These are phyloP conservation scores for Thyridium curvatum DNA, from an alignment of 2,329 filamentous ascomycete species.

Conservation along the genomic window DNA sequence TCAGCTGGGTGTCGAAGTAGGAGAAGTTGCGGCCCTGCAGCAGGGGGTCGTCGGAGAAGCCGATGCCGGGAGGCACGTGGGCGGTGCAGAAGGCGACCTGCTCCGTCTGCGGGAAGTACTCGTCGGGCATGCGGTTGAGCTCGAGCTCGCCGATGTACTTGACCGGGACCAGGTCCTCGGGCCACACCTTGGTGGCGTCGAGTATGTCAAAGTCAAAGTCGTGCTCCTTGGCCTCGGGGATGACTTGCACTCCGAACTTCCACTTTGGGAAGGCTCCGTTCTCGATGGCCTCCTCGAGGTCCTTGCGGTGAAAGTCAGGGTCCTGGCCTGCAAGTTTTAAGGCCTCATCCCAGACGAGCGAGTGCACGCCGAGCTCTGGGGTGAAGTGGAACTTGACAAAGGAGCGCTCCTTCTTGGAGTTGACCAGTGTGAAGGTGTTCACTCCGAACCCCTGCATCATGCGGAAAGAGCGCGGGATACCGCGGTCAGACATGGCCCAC, in stretches of 20 bases:
- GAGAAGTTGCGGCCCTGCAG: conserved; percentile 67
- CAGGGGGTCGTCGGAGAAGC: conserved; percentile 70
- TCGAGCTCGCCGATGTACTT: conserved; percentile 75
- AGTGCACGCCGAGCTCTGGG: conserved; percentile 69
- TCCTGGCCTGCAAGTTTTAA: conserved; percentile 69
- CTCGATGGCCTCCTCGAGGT: conserved; percentile 68
- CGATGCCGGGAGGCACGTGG: conserved; percentile 73
- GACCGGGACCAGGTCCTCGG: conserved; percentile 68
- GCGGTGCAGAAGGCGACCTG: conserved; percentile 78
- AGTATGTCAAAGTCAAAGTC: conserved; percentile 83
- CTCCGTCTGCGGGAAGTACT: conserved; percentile 78
- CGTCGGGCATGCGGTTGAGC: conserved; percentile 72
- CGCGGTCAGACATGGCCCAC: conserved; percentile 72
- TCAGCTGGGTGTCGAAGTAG: conserved; percentile 63
- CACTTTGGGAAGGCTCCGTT: conserved; percentile 66
- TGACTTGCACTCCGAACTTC: conserved; percentile 76
- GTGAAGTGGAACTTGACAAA: conserved; percentile 78
- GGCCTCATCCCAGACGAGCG: conserved; percentile 73
- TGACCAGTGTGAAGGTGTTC: conserved; percentile 68
- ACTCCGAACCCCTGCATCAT: conserved; percentile 88
- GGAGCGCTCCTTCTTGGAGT: conserved; percentile 59
- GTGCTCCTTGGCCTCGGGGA: conserved; percentile 64
- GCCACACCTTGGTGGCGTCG: conserved; percentile 82
- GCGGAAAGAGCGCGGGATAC: conserved; percentile 66
- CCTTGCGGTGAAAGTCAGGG: conserved; percentile 76